phyloP scores from a whole-genome alignment of 2,329 filamentous ascomycete species.

The Colletotrichum camelliae region DNA sequence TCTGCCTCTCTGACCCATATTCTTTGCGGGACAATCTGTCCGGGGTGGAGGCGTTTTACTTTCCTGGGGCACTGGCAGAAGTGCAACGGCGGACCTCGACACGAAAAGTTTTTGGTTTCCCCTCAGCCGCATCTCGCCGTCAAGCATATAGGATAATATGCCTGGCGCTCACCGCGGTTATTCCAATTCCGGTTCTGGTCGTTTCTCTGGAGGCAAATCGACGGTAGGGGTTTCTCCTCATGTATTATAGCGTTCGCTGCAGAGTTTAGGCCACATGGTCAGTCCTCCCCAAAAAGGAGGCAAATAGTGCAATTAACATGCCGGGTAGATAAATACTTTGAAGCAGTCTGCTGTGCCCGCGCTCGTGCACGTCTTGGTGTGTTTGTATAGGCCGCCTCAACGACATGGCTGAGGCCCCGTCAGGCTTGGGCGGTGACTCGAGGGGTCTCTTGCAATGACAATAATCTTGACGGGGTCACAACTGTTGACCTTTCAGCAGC shows the following conservation, averaged over 20 bases:
- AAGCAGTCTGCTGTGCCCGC: neutral
- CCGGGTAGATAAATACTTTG: neutral
- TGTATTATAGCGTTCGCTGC: conserved; percentile 24
- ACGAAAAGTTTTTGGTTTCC: conserved; percentile 18
- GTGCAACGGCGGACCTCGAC: conserved; percentile 12
- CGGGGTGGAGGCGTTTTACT: conserved; percentile 11
- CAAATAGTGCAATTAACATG: neutral
- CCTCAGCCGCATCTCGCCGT: neutral
- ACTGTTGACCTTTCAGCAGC: neutral
- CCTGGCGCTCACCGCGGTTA: neutral
- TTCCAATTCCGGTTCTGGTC: conserved; percentile 1
- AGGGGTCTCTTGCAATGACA: neutral
- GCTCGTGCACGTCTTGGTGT: neutral
- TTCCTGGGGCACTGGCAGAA: neutral
- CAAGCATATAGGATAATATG: neutral
- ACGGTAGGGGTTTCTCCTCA: neutral
- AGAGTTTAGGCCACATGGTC: conserved; percentile 13
- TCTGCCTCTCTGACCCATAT: neutral
- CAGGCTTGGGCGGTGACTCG: neutral
- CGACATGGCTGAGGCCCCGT: neutral
- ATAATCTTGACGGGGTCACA: neutral
- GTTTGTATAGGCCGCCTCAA: neutral
- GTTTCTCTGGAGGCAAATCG: neutral
- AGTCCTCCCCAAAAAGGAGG: neutral
- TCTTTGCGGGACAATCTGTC: conserved; percentile 4